Evolutionary conservation across 164 flowering plant genomes (phyloP).

Genomic region (Akebia trifoliata): DNA sequence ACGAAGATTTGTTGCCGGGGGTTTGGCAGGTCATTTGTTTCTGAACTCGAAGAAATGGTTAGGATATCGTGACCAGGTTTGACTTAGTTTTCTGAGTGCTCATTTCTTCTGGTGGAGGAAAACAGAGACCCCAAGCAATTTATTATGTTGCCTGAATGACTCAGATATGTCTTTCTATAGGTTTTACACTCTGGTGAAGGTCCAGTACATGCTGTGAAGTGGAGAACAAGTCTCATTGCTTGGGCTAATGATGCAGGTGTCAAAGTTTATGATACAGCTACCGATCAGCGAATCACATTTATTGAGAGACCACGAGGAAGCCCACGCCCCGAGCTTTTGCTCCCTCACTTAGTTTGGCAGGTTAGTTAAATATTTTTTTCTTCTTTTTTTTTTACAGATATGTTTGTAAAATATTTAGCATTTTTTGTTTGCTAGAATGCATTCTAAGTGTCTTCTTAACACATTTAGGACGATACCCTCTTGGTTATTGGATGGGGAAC

Average conservation of each 20-base stretch:
- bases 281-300: conserved; percentile 88
- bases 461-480: conserved; percentile 68
- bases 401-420: not conserved
- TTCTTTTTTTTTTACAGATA: too few relatives aligned
- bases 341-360: conserved; percentile 99
- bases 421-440: not conserved
- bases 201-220: conserved; percentile 91
- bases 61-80: conserved; percentile 90
- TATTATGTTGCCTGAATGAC: not conserved
- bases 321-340: conserved; percentile 84
- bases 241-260: conserved; percentile 99
- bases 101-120: conserved; percentile 1
- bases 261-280: conserved; percentile 88
- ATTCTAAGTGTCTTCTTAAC: conserved; percentile 8
- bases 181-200: conserved; percentile 98
- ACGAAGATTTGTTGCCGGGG: conserved; percentile 93
- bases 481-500: conserved; percentile 99
- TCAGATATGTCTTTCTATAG: conserved; percentile 27
- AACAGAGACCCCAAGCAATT: not conserved
- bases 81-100: conserved; percentile 11
- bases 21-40: conserved; percentile 88
- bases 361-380: conserved; percentile 40
- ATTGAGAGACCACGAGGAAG: conserved; percentile 94
- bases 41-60: conserved; percentile 84
- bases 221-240: conserved; percentile 92